These are phyloP conservation scores for Talaromyces piceae DNA, from an alignment of 2,329 filamentous ascomycete species.

Conservation along the genomic window DNA sequence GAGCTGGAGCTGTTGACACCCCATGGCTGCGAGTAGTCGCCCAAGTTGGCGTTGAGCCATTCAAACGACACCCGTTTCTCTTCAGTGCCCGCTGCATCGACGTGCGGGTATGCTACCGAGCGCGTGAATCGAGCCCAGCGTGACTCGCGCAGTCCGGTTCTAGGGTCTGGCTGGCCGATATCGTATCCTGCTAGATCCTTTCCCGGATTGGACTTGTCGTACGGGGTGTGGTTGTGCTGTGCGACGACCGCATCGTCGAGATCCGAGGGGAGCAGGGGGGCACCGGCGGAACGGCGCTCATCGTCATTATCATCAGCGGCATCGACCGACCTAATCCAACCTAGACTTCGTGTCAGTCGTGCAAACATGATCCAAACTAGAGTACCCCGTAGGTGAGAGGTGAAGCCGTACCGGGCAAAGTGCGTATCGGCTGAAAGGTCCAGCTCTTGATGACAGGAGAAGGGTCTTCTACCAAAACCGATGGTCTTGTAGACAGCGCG, in stretches of 20 bases:
- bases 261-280: slow-evolving; percentile 29
- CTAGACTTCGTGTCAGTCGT: slow-evolving; percentile 16
- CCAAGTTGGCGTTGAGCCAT: slow-evolving; percentile 39
- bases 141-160: slow-evolving; percentile 28
- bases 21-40: slow-evolving; percentile 46
- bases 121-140: slow-evolving; percentile 41
- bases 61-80: slow-evolving; percentile 38
- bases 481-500: slow-evolving; percentile 4
- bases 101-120: slow-evolving; percentile 35
- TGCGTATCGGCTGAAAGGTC: slow-evolving; percentile 18
- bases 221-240: slow-evolving; percentile 39
- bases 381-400: neutral
- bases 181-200: neutral
- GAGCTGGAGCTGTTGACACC: slow-evolving; percentile 38
- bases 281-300: slow-evolving; percentile 26
- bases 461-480: slow-evolving; percentile 1
- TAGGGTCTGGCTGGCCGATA: neutral
- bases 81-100: slow-evolving; percentile 22
- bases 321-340: slow-evolving; percentile 39
- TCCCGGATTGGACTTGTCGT: slow-evolving; percentile 18
- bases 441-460: neutral
- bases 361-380: neutral
- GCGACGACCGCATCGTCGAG: slow-evolving; percentile 36
- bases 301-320: slow-evolving; percentile 31
- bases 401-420: slow-evolving; percentile 29